Conservation (phyloP, 306 rosid genomes). For the Glycyrrhiza uralensis region DNA sequence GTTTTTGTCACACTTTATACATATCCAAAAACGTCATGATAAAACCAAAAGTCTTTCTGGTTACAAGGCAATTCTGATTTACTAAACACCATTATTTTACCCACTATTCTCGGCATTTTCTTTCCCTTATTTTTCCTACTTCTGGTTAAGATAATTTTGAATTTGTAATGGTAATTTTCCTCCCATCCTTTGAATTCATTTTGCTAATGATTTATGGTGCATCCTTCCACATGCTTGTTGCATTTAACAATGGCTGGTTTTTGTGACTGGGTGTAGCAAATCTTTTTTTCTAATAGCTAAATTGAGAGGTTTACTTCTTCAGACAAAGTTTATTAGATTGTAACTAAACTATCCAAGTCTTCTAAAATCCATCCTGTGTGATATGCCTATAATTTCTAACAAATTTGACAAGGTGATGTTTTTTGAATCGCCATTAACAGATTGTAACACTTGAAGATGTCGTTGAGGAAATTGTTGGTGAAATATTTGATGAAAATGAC, state of each 20-base stretch:
- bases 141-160: neutral
- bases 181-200: neutral
- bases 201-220: neutral
- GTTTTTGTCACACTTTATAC: neutral
- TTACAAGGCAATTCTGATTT: neutral
- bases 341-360: neutral
- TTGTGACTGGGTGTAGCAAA: neutral
- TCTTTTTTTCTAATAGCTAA: neutral
- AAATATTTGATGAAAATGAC: slow-evolving; percentile 97
- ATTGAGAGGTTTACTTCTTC: neutral
- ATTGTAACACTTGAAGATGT: slow-evolving; percentile 91
- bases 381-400: slow-evolving; percentile 9
- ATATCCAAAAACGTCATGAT: neutral
- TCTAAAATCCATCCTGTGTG: slow-evolving; percentile 11
- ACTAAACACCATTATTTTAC: neutral
- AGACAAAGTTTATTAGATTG: neutral
- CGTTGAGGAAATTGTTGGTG: slow-evolving; percentile 99
- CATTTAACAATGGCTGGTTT: neutral
- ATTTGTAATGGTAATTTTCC: slow-evolving; percentile 1
- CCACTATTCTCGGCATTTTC: neutral
- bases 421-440: slow-evolving; percentile 42
- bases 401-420: neutral
- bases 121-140: neutral
- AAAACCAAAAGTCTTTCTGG: neutral
- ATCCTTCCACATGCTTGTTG: slow-evolving; percentile 8